Percentiles rank a stretch among this genome's conserved stretches.
phyloP scores from a whole-genome alignment of 768 basidiomycete species.

The Clitopilus passeckerianus region DNA sequence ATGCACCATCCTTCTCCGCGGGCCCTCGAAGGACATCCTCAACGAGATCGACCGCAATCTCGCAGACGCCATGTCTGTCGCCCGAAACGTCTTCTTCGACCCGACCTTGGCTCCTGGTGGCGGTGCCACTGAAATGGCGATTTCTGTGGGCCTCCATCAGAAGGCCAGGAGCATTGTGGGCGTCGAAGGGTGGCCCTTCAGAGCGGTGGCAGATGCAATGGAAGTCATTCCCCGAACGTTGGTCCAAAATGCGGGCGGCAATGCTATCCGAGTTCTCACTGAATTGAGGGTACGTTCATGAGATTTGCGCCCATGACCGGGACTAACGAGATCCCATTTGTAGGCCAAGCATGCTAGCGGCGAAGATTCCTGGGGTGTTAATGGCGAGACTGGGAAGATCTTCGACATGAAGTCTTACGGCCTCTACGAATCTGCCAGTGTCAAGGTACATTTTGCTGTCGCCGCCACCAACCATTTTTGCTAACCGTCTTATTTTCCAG shows the following conservation, averaged over 20 bases:
- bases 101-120: constrained; percentile 92
- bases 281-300: constrained; percentile 72
- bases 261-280: constrained; percentile 89
- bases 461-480: background rate
- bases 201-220: constrained; percentile 93
- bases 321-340: background rate
- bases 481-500: constrained; percentile 24
- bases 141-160: constrained; percentile 80
- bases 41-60: constrained; percentile 98
- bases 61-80: constrained; percentile 96
- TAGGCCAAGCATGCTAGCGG: constrained; percentile 95
- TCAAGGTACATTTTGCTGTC: constrained; percentile 54
- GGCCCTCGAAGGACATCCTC: constrained; percentile 96
- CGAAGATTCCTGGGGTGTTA: constrained; percentile 88
- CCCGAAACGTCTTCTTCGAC: constrained; percentile 95
- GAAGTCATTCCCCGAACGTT: constrained; percentile 96
- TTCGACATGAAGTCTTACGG: constrained; percentile 96
- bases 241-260: constrained; percentile 93
- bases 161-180: constrained; percentile 80
- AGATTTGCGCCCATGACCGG: too few species aligned
- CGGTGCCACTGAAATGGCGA: constrained; percentile 98
- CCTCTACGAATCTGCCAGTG: constrained; percentile 91
- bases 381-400: constrained; percentile 94
- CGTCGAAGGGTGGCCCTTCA: constrained; percentile 86
- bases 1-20: constrained; percentile 95